Percentiles rank a stretch among this genome's conserved stretches.
Evolutionary conservation across 176 grass and related monocot genomes (phyloP).

Genomic region (Musa beccarii): DNA sequence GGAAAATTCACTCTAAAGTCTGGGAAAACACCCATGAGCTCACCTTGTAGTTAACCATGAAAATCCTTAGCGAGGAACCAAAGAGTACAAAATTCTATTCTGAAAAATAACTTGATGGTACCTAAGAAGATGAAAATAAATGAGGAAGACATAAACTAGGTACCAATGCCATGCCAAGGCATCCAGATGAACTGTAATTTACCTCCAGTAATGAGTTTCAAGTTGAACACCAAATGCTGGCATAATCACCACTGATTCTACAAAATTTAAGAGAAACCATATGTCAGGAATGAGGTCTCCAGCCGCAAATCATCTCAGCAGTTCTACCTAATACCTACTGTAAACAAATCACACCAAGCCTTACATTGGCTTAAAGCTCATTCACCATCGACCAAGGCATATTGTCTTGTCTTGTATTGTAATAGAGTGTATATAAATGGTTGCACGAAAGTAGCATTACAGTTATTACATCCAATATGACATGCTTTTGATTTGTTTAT

Average conservation of each 20-base stretch:
- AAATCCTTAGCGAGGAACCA: too few species aligned
- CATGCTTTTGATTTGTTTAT: too few species aligned
- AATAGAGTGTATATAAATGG: neutral
- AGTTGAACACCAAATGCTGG: slow-evolving; percentile 70
- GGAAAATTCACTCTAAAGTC: too few species aligned
- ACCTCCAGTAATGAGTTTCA: slow-evolving; percentile 72
- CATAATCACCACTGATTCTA: slow-evolving; percentile 73
- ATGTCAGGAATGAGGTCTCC: neutral
- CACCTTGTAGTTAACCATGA: too few species aligned
- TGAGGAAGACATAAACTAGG: too few species aligned
- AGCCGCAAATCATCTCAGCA: neutral
- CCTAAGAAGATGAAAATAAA: too few species aligned
- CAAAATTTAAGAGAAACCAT: slow-evolving; percentile 16
- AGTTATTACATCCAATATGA: neutral
- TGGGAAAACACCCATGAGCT: too few species aligned
- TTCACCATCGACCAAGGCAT: neutral
- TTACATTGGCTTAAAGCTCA: neutral
- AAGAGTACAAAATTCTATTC: too few species aligned
- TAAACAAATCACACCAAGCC: neutral
- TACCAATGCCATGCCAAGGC: too few species aligned
- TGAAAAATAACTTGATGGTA: too few species aligned
- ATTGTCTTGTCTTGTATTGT: neutral
- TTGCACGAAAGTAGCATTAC: neutral
- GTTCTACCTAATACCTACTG: neutral
- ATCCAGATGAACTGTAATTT: neutral